Percentiles rank a stretch among this genome's conserved stretches.
Conservation (phyloP, 2,329 filamentous ascomycete genomes). For the Colletotrichum shisoi region DNA sequence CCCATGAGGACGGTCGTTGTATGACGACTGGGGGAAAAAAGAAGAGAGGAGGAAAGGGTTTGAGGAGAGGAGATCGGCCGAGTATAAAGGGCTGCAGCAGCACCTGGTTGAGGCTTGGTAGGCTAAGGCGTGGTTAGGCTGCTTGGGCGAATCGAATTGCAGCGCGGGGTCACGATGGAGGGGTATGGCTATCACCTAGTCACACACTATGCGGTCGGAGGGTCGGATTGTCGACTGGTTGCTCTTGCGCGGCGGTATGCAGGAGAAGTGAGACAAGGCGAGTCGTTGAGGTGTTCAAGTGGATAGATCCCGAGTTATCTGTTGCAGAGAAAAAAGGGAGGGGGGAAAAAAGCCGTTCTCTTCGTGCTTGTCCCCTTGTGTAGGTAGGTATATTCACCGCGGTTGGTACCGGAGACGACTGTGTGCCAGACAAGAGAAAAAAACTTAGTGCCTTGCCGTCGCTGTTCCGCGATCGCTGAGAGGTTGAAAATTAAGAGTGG, state of each 20-base stretch:
- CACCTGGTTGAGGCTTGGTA: slow-evolving; percentile 32
- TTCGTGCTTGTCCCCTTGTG: slow-evolving; percentile 3
- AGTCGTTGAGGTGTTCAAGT: neutral
- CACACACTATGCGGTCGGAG: slow-evolving; percentile 7
- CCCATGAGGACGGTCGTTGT: slow-evolving; percentile 39
- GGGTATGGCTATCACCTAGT: slow-evolving; percentile 34
- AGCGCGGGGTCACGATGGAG: slow-evolving; percentile 39
- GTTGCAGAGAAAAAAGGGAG: neutral
- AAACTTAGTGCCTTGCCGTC: slow-evolving; percentile 14
- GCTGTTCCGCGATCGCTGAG: slow-evolving; percentile 32
- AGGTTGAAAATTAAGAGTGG: slow-evolving; percentile 27
- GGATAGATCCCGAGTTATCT: slow-evolving; percentile 3
- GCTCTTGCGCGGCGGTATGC: neutral
- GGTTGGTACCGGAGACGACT: slow-evolving; percentile 17
- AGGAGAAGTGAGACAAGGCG: slow-evolving; percentile 10
- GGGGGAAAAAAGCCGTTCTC: neutral
- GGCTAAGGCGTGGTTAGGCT: slow-evolving; percentile 32
- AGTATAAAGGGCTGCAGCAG: slow-evolving; percentile 31
- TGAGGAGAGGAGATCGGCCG: slow-evolving; percentile 19
- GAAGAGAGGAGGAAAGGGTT: slow-evolving; percentile 12
- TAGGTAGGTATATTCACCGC: neutral
- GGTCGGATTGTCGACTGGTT: neutral
- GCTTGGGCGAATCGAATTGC: slow-evolving; percentile 35
- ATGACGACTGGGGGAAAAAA: slow-evolving; percentile 27
- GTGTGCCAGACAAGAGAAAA: slow-evolving; percentile 3